Percentiles rank a stretch among this genome's conserved stretches.
These are phyloP conservation scores for Diospyros kaki DNA, from an alignment of 148 eudicot species.

Conservation along the genomic window DNA sequence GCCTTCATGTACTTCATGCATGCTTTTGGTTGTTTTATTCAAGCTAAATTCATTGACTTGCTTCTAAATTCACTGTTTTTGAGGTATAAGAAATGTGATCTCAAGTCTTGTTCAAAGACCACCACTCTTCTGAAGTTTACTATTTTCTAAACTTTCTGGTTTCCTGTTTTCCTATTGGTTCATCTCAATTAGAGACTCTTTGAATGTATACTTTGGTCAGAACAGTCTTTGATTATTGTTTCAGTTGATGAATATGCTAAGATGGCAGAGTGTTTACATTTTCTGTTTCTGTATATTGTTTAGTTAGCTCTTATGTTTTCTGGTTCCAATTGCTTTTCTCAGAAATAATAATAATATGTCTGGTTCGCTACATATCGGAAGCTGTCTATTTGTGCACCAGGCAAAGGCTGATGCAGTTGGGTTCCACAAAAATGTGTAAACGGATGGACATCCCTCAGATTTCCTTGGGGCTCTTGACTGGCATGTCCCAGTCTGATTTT, in stretches of 20 bases:
- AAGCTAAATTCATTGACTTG: neutral
- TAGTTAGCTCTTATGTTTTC: neutral
- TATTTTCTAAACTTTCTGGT: neutral
- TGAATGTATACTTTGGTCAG: neutral
- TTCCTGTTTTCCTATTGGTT: neutral
- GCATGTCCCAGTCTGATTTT: conserved; percentile 58
- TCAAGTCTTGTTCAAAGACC: neutral
- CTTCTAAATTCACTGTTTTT: neutral
- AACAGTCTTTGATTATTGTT: neutral
- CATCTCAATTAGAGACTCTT: neutral
- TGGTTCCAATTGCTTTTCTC: neutral
- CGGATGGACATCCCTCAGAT: conserved; percentile 56
- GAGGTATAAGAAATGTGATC: neutral
- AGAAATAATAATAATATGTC: neutral
- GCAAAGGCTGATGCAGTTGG: conserved; percentile 45
- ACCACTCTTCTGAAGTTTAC: neutral
- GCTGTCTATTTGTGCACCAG: conserved; percentile 62
- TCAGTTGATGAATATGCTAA: neutral
- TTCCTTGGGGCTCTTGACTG: conserved; percentile 58
- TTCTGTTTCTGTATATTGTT: neutral
- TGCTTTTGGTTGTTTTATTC: neutral
- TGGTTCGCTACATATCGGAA: conserved; percentile 66
- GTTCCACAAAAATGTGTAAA: conserved; percentile 35
- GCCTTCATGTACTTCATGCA: neutral
- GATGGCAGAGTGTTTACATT: neutral